Conservation (phyloP, 306 rosid genomes). For the Lupinus albus region DNA sequence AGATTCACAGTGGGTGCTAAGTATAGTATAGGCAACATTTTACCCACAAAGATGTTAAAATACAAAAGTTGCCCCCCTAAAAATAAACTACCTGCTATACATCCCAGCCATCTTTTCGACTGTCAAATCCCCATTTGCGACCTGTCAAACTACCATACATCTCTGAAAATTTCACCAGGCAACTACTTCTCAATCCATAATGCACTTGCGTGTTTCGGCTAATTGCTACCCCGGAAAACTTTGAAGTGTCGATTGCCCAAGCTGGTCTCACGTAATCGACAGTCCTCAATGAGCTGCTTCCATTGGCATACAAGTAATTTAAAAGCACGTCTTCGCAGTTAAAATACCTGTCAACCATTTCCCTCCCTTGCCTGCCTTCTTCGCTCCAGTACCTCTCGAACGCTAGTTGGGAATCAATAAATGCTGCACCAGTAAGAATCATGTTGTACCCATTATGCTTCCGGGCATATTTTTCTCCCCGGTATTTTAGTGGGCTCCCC, state of each 20-base stretch:
- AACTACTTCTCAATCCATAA: constrained; percentile 67
- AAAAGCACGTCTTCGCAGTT: constrained; percentile 92
- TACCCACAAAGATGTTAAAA: constrained; percentile 44
- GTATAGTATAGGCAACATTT: constrained; percentile 40
- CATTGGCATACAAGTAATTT: constrained; percentile 88
- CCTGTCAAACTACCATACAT: constrained; percentile 71
- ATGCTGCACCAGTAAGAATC: constrained; percentile 98
- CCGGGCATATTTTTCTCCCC: constrained; percentile 83
- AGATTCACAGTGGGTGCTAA: constrained; percentile 54
- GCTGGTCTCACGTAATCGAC: constrained; percentile 96
- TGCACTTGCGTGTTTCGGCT: constrained; percentile 83
- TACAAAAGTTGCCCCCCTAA: constrained; percentile 24
- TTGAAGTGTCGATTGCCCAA: constrained; percentile 96
- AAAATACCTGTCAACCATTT: constrained; percentile 65
- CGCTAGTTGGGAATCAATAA: constrained; percentile 71
- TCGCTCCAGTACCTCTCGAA: constrained; percentile 83
- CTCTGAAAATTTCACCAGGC: constrained; percentile 71
- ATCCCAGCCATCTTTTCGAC: constrained; percentile 95
- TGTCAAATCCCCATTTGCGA: constrained; percentile 70
- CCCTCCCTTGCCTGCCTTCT: constrained; percentile 74
- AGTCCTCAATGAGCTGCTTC: constrained; percentile 64
- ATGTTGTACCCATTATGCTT: constrained; percentile 83
- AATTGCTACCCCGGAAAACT: constrained; percentile 88
- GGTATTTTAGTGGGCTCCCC: constrained; percentile 71
- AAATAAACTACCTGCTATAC: constrained; percentile 51